A percentile compares a stretch with the other conserved stretches of the same genome.
phyloP scores from a whole-genome alignment of 1,139 yeast species.

The Yamadazyma dendronema region DNA sequence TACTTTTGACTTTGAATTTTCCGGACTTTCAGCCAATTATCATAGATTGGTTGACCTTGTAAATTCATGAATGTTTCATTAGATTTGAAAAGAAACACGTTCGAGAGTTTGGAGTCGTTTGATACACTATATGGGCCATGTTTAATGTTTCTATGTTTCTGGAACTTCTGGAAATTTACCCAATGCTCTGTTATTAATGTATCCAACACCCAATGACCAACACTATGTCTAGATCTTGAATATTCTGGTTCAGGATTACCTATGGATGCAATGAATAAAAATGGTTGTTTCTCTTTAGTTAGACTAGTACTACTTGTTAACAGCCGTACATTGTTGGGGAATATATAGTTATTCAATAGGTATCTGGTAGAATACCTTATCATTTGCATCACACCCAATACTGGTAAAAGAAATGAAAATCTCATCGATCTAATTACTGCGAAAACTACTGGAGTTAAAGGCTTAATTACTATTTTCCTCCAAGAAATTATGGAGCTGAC shows the following conservation, averaged over 20 bases:
- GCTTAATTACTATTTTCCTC: slow-evolving; percentile 1
- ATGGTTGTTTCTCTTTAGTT: slow-evolving; percentile 20
- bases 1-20: slow-evolving; percentile 17
- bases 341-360: slow-evolving; percentile 2
- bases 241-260: slow-evolving; percentile 77
- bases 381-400: slow-evolving; percentile 7
- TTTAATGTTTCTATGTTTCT: slow-evolving; percentile 19
- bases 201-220: slow-evolving; percentile 60
- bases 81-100: slow-evolving; percentile 40
- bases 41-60: slow-evolving; percentile 54
- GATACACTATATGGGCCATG: slow-evolving; percentile 23
- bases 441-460: not conserved
- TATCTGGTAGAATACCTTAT: slow-evolving; percentile 8
- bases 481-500: slow-evolving; percentile 1
- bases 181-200: slow-evolving; percentile 26
- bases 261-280: slow-evolving; percentile 53
- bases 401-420: slow-evolving; percentile 5
- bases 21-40: slow-evolving; percentile 43
- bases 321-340: not conserved
- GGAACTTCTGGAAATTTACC: slow-evolving; percentile 20
- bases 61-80: slow-evolving; percentile 61
- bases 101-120: slow-evolving; percentile 15
- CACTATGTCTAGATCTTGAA: slow-evolving; percentile 68
- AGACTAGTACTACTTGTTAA: not conserved
- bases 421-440: slow-evolving; percentile 1